Conservation (phyloP, 2,329 filamentous ascomycete genomes). For the Phialocephala sp. region DNA sequence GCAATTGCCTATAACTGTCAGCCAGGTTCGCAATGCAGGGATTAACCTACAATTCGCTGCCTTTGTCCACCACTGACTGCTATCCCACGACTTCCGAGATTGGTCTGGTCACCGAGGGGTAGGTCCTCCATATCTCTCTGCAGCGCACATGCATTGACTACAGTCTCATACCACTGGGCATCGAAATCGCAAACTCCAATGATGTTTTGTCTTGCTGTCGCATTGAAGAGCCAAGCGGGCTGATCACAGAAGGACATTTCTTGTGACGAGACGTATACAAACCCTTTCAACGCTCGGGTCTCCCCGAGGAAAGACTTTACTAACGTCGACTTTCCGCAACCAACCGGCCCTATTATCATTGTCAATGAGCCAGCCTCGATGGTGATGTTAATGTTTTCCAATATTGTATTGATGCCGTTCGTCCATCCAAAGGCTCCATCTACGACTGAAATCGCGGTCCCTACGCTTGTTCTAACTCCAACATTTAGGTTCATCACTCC, state of each 20-base stretch:
- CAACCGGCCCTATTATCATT: constrained; percentile 42
- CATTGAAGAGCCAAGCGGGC: constrained; percentile 51
- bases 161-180: constrained; percentile 36
- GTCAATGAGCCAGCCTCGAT: constrained; percentile 16
- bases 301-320: constrained; percentile 41
- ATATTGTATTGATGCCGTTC: constrained; percentile 37
- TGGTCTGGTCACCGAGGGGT: constrained; percentile 34
- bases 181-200: constrained; percentile 41
- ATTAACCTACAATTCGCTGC: constrained; percentile 32
- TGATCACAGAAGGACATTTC: constrained; percentile 51
- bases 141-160: constrained; percentile 34
- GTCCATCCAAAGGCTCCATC: constrained; percentile 35
- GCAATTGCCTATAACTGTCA: constrained; percentile 61
- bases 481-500: no score
- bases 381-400: constrained; percentile 26
- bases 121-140: background rate
- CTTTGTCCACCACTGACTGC: constrained; percentile 41
- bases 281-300: constrained; percentile 23
- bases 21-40: background rate
- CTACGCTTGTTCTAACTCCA: no score
- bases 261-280: constrained; percentile 17
- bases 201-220: constrained; percentile 48
- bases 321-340: constrained; percentile 41
- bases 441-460: background rate
- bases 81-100: constrained; percentile 42